phyloP scores from a whole-genome alignment of 2,329 filamentous ascomycete species.

The Fusarium anguioides region DNA sequence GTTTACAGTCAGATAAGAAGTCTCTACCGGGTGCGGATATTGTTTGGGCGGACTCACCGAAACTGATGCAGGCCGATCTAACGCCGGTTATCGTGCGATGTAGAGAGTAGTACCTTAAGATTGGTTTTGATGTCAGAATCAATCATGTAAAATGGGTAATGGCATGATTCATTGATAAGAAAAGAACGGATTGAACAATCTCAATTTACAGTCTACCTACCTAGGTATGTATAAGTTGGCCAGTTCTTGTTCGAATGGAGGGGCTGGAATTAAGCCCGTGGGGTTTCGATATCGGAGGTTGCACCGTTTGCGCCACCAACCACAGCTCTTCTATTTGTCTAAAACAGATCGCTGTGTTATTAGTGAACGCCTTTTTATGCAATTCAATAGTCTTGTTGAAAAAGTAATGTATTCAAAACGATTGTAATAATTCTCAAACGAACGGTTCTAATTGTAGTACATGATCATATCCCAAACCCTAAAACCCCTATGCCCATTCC shows the following conservation, averaged over 20 bases:
- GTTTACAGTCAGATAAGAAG: slow-evolving; percentile 9
- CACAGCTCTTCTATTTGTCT: slow-evolving; percentile 34
- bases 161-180: slow-evolving; percentile 1
- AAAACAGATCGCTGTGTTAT: slow-evolving; percentile 9
- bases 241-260: slow-evolving; percentile 2
- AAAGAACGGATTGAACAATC: neutral
- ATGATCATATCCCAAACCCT: neutral
- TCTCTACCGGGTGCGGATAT: slow-evolving; percentile 31
- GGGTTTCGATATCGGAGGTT: slow-evolving; percentile 45
- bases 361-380: slow-evolving; percentile 1
- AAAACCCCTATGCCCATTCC: neutral
- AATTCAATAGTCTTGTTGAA: neutral
- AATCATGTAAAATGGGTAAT: neutral
- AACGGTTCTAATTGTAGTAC: neutral
- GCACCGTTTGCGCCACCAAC: slow-evolving; percentile 30
- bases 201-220: no score
- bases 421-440: neutral
- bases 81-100: slow-evolving; percentile 28
- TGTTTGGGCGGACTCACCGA: slow-evolving; percentile 28
- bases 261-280: slow-evolving; percentile 12
- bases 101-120: neutral
- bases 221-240: neutral
- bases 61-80: slow-evolving; percentile 18
- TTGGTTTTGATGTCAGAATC: neutral
- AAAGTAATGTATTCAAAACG: neutral